Evolutionary conservation across 2,329 filamentous ascomycete species (phyloP), one percentile per base, ranked within the genome.

Genomic region (Claviceps digitariae): DNA sequence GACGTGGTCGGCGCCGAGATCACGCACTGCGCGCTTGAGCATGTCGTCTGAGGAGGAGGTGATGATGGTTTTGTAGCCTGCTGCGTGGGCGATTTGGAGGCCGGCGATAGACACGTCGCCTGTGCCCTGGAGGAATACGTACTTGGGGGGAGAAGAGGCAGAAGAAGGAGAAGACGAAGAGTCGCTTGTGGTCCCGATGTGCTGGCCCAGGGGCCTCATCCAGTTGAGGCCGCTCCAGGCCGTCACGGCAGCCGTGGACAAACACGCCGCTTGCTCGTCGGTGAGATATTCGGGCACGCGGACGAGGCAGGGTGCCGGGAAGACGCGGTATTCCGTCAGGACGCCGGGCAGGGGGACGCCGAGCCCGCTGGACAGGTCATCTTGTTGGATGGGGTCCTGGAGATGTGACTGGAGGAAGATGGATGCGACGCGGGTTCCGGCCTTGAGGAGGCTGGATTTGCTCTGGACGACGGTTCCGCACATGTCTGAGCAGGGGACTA

Each of bases 401-500:
- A 81, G 67, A 60, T 79, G 75, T 8, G 66, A 67, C 63, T 78
- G 75, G 59, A 76, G 76, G 66, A 86, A 87, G 51, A 78, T 84
- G 21, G 77, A 77, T 53, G 85, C 73, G 41, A 88, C 83, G n/a
- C 82, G 78, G 54, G 85, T 78, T 54, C 83, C 83, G 17, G 70
- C 66, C 52, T 73, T 71, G 69, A 78, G 79, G 36, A 61, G 59
- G 5, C 57, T 47, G 6, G 69, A 67, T n/a, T 44, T 44, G 10
- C 71, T 68, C n/a, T 67, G 70, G 2, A 78, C 68, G 47, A 87
- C 70, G 9, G 73, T 72, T 46, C 84, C 84, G 66, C 82, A 84
- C 74, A 84, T 85, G 66, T 88, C 84, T 23, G 82, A 84, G 65
- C 80, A 83, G 1, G 83, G 82, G 1, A 87, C 79, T 13, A 86